Evolutionary conservation across 2,329 filamentous ascomycete species (phyloP).

Genomic region (Sporothrix variecibatus): DNA sequence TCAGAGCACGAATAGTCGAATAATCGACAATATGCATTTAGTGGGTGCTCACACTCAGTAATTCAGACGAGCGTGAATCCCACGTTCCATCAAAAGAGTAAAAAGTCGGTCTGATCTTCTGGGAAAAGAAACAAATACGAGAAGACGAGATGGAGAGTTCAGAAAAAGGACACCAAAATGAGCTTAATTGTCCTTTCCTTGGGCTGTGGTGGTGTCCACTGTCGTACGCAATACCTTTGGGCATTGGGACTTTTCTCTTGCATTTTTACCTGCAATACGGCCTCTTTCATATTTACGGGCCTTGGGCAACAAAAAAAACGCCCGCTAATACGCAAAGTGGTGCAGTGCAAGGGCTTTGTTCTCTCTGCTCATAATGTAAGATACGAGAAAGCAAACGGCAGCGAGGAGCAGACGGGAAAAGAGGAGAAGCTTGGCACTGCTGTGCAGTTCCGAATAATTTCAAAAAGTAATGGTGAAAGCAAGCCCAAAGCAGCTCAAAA

Average conservation of each 20-base stretch:
- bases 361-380: not conserved
- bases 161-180: not conserved
- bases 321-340: constrained; percentile 6
- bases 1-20: not conserved
- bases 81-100: not conserved
- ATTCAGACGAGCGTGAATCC: not conserved
- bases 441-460: not conserved
- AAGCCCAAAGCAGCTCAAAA: not conserved
- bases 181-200: not conserved
- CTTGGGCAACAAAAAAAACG: not conserved
- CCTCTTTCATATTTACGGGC: not conserved
- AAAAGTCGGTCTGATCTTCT: not conserved
- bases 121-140: not conserved
- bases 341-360: constrained; percentile 4
- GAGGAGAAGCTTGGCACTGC: not conserved
- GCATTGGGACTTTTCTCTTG: not conserved
- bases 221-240: not conserved
- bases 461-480: not conserved
- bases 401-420: not conserved
- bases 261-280: not conserved
- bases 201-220: not conserved
- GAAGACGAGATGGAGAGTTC: constrained; percentile 3
- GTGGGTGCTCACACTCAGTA: not conserved
- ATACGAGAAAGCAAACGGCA: too few relatives aligned
- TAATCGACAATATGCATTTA: not conserved